Evolutionary conservation across 2,329 filamentous ascomycete genomes (phyloP).

Genomic region (Aspergillus ochraceoroseus): DNA sequence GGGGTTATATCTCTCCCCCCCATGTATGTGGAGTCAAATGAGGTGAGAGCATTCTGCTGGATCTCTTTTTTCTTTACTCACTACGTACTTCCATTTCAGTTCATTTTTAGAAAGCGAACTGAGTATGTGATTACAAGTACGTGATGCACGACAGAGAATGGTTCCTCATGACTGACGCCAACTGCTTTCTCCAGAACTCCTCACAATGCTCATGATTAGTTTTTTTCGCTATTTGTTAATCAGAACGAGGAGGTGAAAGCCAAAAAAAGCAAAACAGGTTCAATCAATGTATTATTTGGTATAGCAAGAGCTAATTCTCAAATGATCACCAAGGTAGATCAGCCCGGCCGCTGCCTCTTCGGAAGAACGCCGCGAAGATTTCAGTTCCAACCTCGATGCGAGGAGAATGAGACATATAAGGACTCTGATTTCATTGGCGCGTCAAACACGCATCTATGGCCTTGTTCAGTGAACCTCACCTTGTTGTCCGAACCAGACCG

Average conservation of each 20-base stretch:
- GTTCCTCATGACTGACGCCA: constrained; percentile 4
- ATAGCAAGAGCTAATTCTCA: no score
- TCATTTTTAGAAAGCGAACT: background rate
- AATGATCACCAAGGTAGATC: constrained; percentile 5
- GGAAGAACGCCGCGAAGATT: background rate
- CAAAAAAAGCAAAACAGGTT: no score
- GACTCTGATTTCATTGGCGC: background rate
- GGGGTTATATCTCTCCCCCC: constrained; percentile 9
- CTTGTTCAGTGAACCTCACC: background rate
- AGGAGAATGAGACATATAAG: constrained; percentile 7
- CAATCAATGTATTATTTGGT: no score
- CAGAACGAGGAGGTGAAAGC: background rate
- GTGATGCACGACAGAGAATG: constrained; percentile 2
- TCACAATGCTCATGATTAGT: background rate
- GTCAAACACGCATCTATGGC: background rate
- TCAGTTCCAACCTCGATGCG: constrained; percentile 3
- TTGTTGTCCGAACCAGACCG: background rate
- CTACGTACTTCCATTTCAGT: background rate
- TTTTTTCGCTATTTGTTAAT: background rate
- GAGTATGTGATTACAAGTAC: background rate
- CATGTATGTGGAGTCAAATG: background rate
- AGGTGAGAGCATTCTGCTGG: background rate
- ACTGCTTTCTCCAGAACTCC: constrained; percentile 2
- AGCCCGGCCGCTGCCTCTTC: constrained; percentile 2
- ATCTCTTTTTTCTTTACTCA: background rate